Percentiles rank a stretch among this genome's conserved stretches.
phyloP scores from a whole-genome alignment of 495 filamentous ascomycete genomes.

The Astrothelium macrocarpum region DNA sequence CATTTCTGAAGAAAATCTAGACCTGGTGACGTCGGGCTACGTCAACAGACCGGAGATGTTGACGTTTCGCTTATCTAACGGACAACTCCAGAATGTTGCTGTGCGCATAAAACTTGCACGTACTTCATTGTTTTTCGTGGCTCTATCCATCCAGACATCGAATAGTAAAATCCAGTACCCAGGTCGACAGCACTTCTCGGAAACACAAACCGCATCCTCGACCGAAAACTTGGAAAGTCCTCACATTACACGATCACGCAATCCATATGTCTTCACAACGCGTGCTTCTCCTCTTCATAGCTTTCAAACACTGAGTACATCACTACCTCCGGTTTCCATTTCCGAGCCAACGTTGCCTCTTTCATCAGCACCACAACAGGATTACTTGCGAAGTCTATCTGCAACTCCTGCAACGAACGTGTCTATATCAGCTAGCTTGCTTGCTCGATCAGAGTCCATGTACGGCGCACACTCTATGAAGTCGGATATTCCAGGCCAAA shows the following conservation, averaged over 20 bases:
- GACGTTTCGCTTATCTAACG: constrained; percentile 21
- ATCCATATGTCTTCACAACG: neutral
- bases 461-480: neutral
- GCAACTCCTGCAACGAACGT: neutral
- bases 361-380: neutral
- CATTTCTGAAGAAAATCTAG: constrained; percentile 22
- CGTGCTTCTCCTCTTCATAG: constrained; percentile 3
- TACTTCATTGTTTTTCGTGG: constrained; percentile 26
- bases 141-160: constrained; percentile 16
- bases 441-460: neutral
- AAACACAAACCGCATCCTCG: neutral
- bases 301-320: neutral
- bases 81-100: constrained; percentile 14
- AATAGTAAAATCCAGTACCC: neutral
- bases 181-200: neutral
- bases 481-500: neutral
- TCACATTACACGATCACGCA: neutral
- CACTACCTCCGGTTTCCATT: neutral
- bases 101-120: constrained; percentile 24
- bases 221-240: neutral
- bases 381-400: neutral
- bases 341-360: neutral
- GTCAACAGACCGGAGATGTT: constrained; percentile 13
- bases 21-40: constrained; percentile 20
- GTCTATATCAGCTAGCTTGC: neutral